Evolutionary conservation across 2,329 filamentous ascomycete species (phyloP), one percentile per base, ranked within the genome.

Genomic region (Colletotrichum lentis): DNA sequence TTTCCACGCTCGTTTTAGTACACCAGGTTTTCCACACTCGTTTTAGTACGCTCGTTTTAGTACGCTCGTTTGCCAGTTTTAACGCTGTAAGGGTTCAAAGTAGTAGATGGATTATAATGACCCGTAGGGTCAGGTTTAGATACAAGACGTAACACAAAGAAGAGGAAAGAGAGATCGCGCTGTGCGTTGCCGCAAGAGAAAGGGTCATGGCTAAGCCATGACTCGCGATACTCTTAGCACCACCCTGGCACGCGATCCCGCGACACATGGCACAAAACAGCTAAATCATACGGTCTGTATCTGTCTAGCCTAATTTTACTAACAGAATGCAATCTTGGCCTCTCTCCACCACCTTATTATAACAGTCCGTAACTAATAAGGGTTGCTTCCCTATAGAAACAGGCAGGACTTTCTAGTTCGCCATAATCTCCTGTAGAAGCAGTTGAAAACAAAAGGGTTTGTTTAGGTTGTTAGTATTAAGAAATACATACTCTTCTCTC

Each of bases 111-210:
- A 50, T 50, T 24, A 22, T 50, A 22, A 50, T 50, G 47, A 50
- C 47, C 47, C 22, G 20, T 50, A 50, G 47, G 47, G 47, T 50
- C 47, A 24, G 47, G 8, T 50, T 20, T 50, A 27, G 47, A 50
- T 50, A 24, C 47, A 50, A 50, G 47, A 50, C 47, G 47, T 50
- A 50, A 16, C 47, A 20, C 47, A 22, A 50, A 50, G 47, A 50
- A 50, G 20, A 50, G n/a, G 47, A 50, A 27, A 50, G 43, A 46
- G 43, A 46, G 43, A 46, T 46, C 11, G 43, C 43, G 43, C 43
- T 46, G 7, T 46, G 43, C 43, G 43, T 11, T 11, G 20, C 12
- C 12, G 8, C 20, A 10, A 3, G 12, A 49, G 24, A 5, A 49
- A 27, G 46, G 20, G 46, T 53, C 49, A 35, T 37, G 12, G 27